These are phyloP conservation scores for Sequoiadendron giganteum DNA, from an alignment of 75 land plant genomes.

Conservation along the genomic window DNA sequence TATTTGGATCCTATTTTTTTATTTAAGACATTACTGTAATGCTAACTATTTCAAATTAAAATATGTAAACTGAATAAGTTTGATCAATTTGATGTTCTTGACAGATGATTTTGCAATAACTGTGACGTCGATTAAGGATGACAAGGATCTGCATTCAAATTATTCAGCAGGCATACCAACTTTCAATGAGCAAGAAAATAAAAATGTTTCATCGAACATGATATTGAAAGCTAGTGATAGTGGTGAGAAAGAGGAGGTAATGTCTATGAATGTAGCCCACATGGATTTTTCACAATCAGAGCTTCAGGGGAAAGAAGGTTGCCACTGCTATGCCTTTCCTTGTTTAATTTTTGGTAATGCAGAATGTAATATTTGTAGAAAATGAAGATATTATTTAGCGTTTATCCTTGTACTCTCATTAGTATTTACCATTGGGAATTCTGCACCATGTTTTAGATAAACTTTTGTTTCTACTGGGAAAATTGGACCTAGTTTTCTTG, in stretches of 20 bases:
- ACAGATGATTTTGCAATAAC: constrained; percentile 1
- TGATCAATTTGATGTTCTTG: not conserved
- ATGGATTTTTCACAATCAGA: not conserved
- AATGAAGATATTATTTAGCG: not conserved
- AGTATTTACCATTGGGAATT: not conserved
- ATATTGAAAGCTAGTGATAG: not conserved
- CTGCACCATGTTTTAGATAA: not conserved
- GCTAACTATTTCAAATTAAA: not conserved
- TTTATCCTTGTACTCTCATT: not conserved
- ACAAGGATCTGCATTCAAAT: not conserved
- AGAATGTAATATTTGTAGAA: not conserved
- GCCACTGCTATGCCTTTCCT: not conserved
- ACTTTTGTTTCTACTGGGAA: not conserved
- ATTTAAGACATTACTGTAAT: not conserved
- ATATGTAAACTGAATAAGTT: not conserved
- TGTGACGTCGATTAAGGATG: not conserved
- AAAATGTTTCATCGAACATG: not conserved
- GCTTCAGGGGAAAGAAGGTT: not conserved
- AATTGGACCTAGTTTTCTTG: not conserved
- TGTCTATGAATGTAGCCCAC: not conserved
- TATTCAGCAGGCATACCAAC: not conserved
- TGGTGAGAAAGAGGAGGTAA: not conserved
- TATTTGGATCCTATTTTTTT: not conserved
- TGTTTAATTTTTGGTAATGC: not conserved
- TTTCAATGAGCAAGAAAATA: not conserved